Evolutionary conservation across 2,329 filamentous ascomycete species (phyloP).

Genomic region (Aureobasidium sp.): DNA sequence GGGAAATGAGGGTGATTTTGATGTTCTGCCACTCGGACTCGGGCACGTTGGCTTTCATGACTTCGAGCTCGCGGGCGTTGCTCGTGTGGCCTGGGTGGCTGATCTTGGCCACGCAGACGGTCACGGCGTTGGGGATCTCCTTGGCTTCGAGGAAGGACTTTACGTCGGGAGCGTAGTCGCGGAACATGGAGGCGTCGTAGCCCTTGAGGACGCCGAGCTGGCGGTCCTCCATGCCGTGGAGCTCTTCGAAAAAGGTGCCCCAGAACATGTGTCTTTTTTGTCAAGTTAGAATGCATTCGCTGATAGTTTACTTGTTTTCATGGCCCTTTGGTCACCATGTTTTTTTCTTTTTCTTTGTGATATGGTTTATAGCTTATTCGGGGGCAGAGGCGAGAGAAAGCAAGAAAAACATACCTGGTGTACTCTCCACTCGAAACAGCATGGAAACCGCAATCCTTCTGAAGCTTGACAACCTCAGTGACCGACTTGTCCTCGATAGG

Average conservation of each 20-base stretch:
- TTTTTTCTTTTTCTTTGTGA: no score
- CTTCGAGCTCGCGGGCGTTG: conserved; percentile 47
- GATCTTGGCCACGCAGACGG: conserved; percentile 47
- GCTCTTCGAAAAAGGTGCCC: conserved; percentile 46
- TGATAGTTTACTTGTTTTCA: background rate
- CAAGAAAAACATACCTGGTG: conserved; percentile 18
- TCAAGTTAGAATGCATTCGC: background rate
- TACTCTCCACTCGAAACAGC: conserved; percentile 28
- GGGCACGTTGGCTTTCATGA: conserved; percentile 47
- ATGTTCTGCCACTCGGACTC: conserved; percentile 52
- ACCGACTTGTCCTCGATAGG: conserved; percentile 26
- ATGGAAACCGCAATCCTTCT: conserved; percentile 26
- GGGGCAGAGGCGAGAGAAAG: background rate
- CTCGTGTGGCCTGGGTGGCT: conserved; percentile 42
- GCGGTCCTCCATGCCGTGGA: conserved; percentile 46
- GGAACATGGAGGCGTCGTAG: conserved; percentile 45
- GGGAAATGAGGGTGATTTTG: conserved; percentile 59
- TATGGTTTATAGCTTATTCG: no score
- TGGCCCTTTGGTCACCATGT: no score
- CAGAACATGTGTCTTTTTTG: conserved; percentile 39
- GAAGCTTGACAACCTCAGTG: conserved; percentile 24
- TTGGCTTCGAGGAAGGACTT: conserved; percentile 48
- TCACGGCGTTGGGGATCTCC: conserved; percentile 44
- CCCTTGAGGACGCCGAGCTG: conserved; percentile 43
- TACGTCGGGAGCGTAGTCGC: conserved; percentile 49